Evolutionary conservation across 2,329 filamentous ascomycete genomes (phyloP), one percentile per base, ranked within the genome.

Genomic region (Dothideomycetes sp.): DNA sequence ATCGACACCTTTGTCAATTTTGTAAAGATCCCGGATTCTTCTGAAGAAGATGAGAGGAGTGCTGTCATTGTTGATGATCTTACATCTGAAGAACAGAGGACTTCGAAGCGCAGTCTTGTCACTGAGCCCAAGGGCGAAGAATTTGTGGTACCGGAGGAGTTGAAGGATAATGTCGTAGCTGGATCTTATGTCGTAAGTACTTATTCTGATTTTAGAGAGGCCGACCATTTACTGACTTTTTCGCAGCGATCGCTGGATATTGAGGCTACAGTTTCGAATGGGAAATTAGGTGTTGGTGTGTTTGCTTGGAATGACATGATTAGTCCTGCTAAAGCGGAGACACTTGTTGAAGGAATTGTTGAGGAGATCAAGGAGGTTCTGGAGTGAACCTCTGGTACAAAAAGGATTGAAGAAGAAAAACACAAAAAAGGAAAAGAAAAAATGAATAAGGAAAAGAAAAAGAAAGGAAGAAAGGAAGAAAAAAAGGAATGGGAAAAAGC

Each of bases 1-100:
- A 59, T 94, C 1, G 73, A 83, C 50, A 78, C 73, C 0, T 89
- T 84, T 62, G 77, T 94, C 51, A 95, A 95, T 57, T 91, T 94
- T 49, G 60, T 94, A 13, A 76, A 69, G 37, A 58, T 78, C 4
- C 72, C 72, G 1, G 64, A 63, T 33, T 25, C 41, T 2, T 46
- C 50, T 2, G 48, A 49, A 1, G 49, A 52, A 3, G 45, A 46
- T 4, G 31, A 17, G 19, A 25, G 37, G 10, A 28, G 33, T 11
- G 41, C 45, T 6, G 44, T 23, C 4, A 41, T 19, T 16, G 41
- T 55, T 7, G 57, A 64, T 22, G 44, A 30, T n/a, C 41, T 53
- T 19, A 32, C 43, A 5, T 43, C 51, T 15, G 44, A 51, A 12
- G 47, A 49, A 16, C 17, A 42, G 12, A 36, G 41, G 9, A 42